Conservation (phyloP, 257 asterid genomes). For the Prunella vulgaris region DNA sequence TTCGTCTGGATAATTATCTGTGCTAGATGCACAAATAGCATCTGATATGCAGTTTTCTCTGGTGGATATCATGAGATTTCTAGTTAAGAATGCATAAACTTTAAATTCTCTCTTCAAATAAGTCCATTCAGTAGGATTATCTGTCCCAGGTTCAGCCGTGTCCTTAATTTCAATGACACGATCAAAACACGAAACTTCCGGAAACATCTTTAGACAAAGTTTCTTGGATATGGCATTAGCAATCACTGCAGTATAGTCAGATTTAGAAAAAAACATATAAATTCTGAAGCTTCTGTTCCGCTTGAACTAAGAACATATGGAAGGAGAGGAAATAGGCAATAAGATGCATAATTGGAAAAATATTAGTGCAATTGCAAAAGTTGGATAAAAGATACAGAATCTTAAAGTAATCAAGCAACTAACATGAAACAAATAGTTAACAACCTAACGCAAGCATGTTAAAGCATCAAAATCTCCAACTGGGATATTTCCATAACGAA, state of each 20-base stretch:
- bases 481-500: background rate
- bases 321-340: too few relatives aligned
- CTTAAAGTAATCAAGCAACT: background rate
- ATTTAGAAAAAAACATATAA: background rate
- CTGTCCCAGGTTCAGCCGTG: constrained; percentile 22
- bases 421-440: too few relatives aligned
- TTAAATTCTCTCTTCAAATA: constrained; percentile 46
- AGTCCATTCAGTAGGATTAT: constrained; percentile 30
- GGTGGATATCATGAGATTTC: constrained; percentile 31
- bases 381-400: background rate
- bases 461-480: background rate
- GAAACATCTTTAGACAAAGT: constrained; percentile 57
- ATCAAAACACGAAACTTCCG: constrained; percentile 38
- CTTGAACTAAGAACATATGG: background rate
- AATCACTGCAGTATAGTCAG: constrained; percentile 49
- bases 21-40: constrained; percentile 74
- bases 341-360: too few relatives aligned
- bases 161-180: constrained; percentile 32
- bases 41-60: constrained; percentile 47
- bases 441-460: too few relatives aligned
- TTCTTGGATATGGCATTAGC: constrained; percentile 52
- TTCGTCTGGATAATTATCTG: constrained; percentile 74
- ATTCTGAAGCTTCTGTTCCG: background rate
- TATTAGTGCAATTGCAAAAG: too few relatives aligned
- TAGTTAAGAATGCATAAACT: constrained; percentile 48